Percentiles rank a stretch among this genome's conserved stretches.
Evolutionary conservation across 768 basidiomycete genomes (phyloP).

Genomic region (Leccinum aurantiacum): DNA sequence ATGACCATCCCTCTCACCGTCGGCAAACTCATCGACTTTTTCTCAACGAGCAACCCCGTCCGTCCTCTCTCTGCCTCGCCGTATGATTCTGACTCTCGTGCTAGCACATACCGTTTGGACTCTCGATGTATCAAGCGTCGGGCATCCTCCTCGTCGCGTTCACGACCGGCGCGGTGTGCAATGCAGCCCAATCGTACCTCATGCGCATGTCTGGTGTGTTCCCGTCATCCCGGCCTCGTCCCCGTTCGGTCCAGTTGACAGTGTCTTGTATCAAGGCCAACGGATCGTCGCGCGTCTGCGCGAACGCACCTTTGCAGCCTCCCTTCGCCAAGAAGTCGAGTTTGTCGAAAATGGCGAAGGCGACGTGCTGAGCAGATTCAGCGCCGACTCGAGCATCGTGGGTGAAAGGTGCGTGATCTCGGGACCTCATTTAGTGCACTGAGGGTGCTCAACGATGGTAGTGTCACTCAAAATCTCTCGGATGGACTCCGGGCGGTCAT

Average conservation of each 20-base stretch:
- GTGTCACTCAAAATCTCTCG: slow-evolving; percentile 77
- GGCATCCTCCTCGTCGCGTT: slow-evolving; percentile 71
- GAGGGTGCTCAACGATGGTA: background rate
- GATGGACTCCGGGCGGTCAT: slow-evolving; percentile 83
- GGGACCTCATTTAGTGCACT: background rate
- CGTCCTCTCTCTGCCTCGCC: background rate
- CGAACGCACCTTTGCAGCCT: slow-evolving; percentile 79
- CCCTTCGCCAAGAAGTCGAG: slow-evolving; percentile 87
- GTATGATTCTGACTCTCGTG: background rate
- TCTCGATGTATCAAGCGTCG: slow-evolving; percentile 81
- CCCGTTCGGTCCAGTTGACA: background rate
- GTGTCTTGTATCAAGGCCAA: slow-evolving; percentile 49
- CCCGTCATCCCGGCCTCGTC: too few species aligned
- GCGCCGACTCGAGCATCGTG: slow-evolving; percentile 89
- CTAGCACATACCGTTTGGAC: slow-evolving; percentile 75
- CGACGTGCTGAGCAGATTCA: slow-evolving; percentile 88
- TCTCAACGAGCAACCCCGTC: slow-evolving; percentile 60
- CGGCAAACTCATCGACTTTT: slow-evolving; percentile 93
- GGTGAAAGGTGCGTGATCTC: slow-evolving; percentile 70
- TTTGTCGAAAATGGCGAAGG: slow-evolving; percentile 92
- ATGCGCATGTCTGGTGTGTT: slow-evolving; percentile 80
- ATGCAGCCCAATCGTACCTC: slow-evolving; percentile 76
- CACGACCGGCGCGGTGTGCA: slow-evolving; percentile 83
- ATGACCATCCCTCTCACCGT: slow-evolving; percentile 93
- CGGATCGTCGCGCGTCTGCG: slow-evolving; percentile 88